Base-by-base conservation (phyloP, 2,329 filamentous ascomycete genomes). In the Myriosclerotinia curreyana region DNA sequence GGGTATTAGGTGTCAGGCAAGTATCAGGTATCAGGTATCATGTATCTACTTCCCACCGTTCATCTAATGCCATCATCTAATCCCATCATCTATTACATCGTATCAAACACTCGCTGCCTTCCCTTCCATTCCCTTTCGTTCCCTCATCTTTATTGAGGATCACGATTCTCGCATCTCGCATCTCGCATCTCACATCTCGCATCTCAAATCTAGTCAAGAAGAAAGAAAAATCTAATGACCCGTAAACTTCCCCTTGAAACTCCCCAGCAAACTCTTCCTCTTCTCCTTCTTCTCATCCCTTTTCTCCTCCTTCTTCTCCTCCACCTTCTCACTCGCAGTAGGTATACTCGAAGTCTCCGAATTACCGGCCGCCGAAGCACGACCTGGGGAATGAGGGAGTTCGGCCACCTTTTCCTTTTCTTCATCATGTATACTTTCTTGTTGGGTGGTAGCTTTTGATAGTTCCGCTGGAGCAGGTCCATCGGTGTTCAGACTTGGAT, bases 221-320 rank as follows among this genome's bases (percentile, higher is more conserved):
- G 28, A 15, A 6, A 3, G 2, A 52, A 34, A 28, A n/a, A 1
- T 12, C 34, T 25, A 62, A 62, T 54, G 50, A 22, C 40, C 51
- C 5, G 50, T 55, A 15, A 55, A n/a, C 22, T 65, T 66, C 22
- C 60, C 63, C 46, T 55, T 58, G 12, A 60, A 59, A 11, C 42
- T 42, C 3, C 55, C 62, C 56, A 59, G 12, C n/a, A 55, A 40
- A 17, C 40, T 60, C 48, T 38, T 54, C 22, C 40, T 59, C 44
- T 66, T 60, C 1, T 58, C 62, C n/a, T 31, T 42, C 5, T 44
- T 52, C 15, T 46, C 40, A 9, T 44, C 54, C 20, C 46, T 12
- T 22, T 49, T 59, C 15, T 46, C 40, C 15, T 44, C 54, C 20
- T 52, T 12, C 34, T 49, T 59, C 25, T 62, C 40, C 14, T 44